Conservation (phyloP, 2,329 filamentous ascomycete genomes). For the Hypomyces perniciosus region DNA sequence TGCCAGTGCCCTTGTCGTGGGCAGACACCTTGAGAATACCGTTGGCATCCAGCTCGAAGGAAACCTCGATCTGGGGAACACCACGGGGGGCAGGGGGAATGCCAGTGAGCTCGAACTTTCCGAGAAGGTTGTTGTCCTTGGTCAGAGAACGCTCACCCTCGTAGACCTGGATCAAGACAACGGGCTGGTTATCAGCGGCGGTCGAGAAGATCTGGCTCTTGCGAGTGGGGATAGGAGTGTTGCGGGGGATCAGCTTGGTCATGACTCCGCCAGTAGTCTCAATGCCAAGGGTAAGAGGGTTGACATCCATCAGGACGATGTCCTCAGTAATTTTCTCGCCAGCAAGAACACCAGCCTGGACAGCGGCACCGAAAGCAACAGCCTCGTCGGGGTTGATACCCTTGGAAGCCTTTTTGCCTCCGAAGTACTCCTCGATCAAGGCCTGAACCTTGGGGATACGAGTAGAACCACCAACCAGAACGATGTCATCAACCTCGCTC, state of each 20-base stretch:
- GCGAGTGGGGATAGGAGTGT: slow-evolving; percentile 90
- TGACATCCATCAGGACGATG: slow-evolving; percentile 93
- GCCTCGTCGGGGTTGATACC: slow-evolving; percentile 99
- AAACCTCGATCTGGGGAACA: slow-evolving; percentile 96
- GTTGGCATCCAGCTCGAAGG: slow-evolving; percentile 96
- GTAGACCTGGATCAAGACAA: slow-evolving; percentile 90
- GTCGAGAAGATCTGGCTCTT: slow-evolving; percentile 99
- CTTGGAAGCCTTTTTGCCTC: slow-evolving; percentile 96
- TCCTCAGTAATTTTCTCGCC: slow-evolving; percentile 77
- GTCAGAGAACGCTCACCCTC: slow-evolving; percentile 93
- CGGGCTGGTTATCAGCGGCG: slow-evolving; percentile 91
- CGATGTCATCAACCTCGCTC: slow-evolving; percentile 89
- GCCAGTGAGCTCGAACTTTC: slow-evolving; percentile 96
- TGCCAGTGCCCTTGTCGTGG: slow-evolving; percentile 96
- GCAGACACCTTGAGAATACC: slow-evolving; percentile 96
- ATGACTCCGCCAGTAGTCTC: slow-evolving; percentile 97
- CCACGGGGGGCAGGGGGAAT: slow-evolving; percentile 94
- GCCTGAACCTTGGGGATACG: slow-evolving; percentile 97
- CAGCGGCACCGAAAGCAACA: slow-evolving; percentile 94
- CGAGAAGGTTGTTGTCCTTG: slow-evolving; percentile 94
- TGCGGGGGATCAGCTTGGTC: slow-evolving; percentile 92
- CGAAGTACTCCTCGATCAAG: slow-evolving; percentile 93
- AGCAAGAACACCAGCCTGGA: slow-evolving; percentile 92
- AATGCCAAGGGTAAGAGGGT: slow-evolving; percentile 92
- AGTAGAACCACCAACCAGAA: slow-evolving; percentile 95